phyloP scores from a whole-genome alignment of 2,329 filamentous ascomycete species.

The Colletotrichum aenigma region DNA sequence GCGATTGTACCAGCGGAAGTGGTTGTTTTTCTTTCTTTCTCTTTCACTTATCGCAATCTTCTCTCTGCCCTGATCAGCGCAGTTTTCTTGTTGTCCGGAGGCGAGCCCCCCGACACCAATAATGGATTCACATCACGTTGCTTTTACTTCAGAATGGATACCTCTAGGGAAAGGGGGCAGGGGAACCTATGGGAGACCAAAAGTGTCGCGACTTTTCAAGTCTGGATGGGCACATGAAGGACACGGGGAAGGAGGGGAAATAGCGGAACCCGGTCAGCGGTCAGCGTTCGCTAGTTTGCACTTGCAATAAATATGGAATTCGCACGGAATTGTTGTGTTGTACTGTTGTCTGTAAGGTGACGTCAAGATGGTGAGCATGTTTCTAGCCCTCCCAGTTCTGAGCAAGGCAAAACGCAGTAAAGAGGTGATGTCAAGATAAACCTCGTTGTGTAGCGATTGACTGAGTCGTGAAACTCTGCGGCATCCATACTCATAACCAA shows the following conservation, averaged over 20 bases:
- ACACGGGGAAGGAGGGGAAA: not conserved
- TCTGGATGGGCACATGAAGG: not conserved
- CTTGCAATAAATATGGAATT: not conserved
- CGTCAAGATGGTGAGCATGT: no score
- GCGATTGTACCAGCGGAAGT: not conserved
- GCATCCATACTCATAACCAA: not conserved
- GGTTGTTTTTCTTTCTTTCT: not conserved
- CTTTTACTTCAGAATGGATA: not conserved
- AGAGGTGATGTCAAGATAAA: not conserved
- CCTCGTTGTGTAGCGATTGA: not conserved
- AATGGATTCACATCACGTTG: not conserved
- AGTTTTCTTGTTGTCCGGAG: not conserved
- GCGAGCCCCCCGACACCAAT: not conserved
- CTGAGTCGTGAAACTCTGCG: not conserved
- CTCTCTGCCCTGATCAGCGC: not conserved
- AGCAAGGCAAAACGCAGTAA: no score
- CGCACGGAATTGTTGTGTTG: accelerated
- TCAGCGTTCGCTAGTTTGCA: not conserved
- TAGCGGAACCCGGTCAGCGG: not conserved
- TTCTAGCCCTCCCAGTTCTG: no score
- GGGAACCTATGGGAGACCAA: not conserved
- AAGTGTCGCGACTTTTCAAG: not conserved
- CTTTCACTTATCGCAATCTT: not conserved
- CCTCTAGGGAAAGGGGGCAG: not conserved
- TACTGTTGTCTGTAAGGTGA: not conserved